These are phyloP conservation scores for Euryodendron excelsum DNA, from an alignment of 148 eudicot species.

Conservation along the genomic window DNA sequence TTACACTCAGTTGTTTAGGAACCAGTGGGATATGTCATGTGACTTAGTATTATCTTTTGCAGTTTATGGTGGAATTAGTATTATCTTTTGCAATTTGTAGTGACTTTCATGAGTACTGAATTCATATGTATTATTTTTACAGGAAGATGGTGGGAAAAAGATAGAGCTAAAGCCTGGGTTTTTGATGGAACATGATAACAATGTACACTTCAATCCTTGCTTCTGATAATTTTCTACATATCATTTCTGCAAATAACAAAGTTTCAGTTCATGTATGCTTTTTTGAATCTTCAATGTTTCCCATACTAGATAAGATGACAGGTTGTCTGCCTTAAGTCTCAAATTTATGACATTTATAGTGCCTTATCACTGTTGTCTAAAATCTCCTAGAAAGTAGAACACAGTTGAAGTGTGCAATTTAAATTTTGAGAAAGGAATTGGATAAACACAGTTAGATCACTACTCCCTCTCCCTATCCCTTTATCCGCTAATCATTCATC, in stretches of 20 bases:
- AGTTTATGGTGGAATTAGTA: not conserved
- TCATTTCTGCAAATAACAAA: not conserved
- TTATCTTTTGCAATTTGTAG: not conserved
- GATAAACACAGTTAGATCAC: not conserved
- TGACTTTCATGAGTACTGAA: not conserved
- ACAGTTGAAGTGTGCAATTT: not conserved
- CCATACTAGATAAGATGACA: not conserved
- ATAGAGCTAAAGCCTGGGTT: slow-evolving; percentile 90
- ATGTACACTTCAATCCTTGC: slow-evolving; percentile 41
- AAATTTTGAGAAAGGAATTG: slow-evolving; percentile 2
- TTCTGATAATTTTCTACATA: not conserved
- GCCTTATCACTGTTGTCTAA: not conserved
- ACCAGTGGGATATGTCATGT: not conserved
- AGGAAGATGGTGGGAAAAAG: slow-evolving; percentile 90
- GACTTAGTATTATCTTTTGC: not conserved
- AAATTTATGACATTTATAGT: not conserved
- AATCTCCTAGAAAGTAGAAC: not conserved
- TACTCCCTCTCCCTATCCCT: not conserved
- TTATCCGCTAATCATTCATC: not conserved
- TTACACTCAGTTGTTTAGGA: not conserved
- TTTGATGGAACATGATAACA: slow-evolving; percentile 86
- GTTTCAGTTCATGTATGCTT: not conserved
- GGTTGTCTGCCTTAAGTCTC: not conserved
- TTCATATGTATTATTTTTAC: slow-evolving; percentile 26
- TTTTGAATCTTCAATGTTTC: not conserved